Base-by-base conservation (phyloP, 2,329 filamentous ascomycete genomes). In the Hymenoscyphus fructigenus region DNA sequence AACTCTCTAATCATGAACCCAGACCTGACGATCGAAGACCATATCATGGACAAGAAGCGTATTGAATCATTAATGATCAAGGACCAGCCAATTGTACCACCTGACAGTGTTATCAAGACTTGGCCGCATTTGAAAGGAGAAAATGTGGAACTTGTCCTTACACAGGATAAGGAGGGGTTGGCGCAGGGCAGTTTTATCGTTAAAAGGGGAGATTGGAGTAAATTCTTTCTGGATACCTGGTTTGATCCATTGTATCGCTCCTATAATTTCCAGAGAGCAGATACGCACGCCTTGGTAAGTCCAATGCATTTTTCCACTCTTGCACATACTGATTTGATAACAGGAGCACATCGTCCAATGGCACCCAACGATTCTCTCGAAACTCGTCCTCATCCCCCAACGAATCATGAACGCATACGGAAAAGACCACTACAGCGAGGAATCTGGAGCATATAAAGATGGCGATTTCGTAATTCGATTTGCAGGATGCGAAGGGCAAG, bases 261-360 rank as follows among this genome's bases (percentile, higher is more conserved):
- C 70, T 99, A 99, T 80, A 96, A 97, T 75, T 99, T 99, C 75
- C 92, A 96, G 75, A 97, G 96, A 77, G 93, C 92, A 0, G 95
- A 99, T 78, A 86, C 84, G 28, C 94, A 99, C 80, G 93, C 94
- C 60, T 79, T 99, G 81, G 95, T 93, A 82, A 75, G 88, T 76
- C 20, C 41, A 20, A 38, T 47, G 58, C 53, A 44, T 28, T 60
- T 58, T 41, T 34, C 26, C 55, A 28, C 3, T 56, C 34, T 72
- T 15, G 65, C 55, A 44, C 17, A n/a, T 55, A 53, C 57, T 32
- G 58, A 57, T 57, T 64, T 65, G 57, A 36, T 63, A 29, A 14
- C 67, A 93, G 91, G 91, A 94, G 78, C 91, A 95, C 75, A 90
- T 94, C 70, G 87, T 92, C 38, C 94, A 97, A 82, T 99, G 95